Evolutionary conservation across 1,139 yeast species (phyloP), one percentile per base, ranked within the genome.

Genomic region (Hyphopichia khmerensis): DNA sequence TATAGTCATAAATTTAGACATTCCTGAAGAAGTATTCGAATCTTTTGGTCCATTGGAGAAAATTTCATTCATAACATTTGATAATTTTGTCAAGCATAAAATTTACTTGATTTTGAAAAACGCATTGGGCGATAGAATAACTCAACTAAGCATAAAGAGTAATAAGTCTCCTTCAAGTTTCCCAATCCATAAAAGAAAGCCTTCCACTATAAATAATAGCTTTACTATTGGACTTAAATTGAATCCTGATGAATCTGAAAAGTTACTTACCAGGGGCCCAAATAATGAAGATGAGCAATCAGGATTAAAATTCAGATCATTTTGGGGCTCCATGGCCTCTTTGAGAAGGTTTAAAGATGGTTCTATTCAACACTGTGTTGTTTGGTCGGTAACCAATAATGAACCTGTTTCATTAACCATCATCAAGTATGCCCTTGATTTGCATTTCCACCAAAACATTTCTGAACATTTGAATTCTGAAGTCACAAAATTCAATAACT

Each of bases 301-400:
- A 27, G 82, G 84, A 6, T 60, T 70, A 8, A 73, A 76, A 43
- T 93, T 95, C 67, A 79, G 88, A 52, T 70, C 80, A 4, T 91
- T 93, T 59, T 95, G 99, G 99, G 98, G 98, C 3, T 60, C 77
- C 13, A 84, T 80, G 52, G 83, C 96, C 0, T 89, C 95, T 14
- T 72, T 93, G 46, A 81, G 99, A 69, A 79, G 95, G 59, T 95
- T 91, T 67, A 85, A 84, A 59, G 96, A 91, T 62, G 98, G 98
- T 27, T 72, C 84, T 3, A 89, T 95, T 48, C 83, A 81, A 48
- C 95, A 93, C 63, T 86, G 96, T 62, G 95, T 93, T 42, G 84
- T 89, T 29, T 93, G 98, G 98, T 69, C 76, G 8, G 62, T 74
- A 2, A 72, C 79, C n/a, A 67, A 77, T 24, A 69, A 73, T 34